Percentiles rank a stretch among this genome's conserved stretches.
Conservation (phyloP, 2,329 filamentous ascomycete genomes). For the Berkeleyomyces basicola region DNA sequence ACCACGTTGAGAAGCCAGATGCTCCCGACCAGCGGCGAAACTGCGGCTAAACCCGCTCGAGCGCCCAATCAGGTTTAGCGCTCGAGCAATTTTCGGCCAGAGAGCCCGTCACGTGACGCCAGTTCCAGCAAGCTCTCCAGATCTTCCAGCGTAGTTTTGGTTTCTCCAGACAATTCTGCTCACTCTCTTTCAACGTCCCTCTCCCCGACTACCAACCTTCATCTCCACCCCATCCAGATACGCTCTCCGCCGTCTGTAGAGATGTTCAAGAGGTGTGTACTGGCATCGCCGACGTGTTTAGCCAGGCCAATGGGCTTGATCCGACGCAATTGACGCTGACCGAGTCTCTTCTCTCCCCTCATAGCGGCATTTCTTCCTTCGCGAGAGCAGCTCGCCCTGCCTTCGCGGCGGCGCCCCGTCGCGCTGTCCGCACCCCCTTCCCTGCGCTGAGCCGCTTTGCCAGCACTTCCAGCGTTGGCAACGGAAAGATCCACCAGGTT, state of each 20-base stretch:
- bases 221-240: constrained; percentile 41
- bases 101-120: constrained; percentile 14
- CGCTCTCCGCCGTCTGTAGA: constrained; percentile 53
- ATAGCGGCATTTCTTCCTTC: constrained; percentile 50
- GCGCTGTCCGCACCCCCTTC: constrained; percentile 38
- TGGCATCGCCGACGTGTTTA: constrained; percentile 19
- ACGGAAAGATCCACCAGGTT: constrained; percentile 56
- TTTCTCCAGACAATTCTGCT: constrained; percentile 30
- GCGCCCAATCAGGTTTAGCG: constrained; percentile 15
- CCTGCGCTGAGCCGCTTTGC: constrained; percentile 41
- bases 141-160: constrained; percentile 14
- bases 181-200: constrained; percentile 29
- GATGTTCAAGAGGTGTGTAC: constrained; percentile 70
- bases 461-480: constrained; percentile 39
- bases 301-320: constrained; percentile 22
- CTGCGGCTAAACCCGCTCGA: constrained; percentile 13
- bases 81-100: constrained; percentile 15
- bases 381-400: constrained; percentile 45
- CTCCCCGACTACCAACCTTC: constrained; percentile 29
- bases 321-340: constrained; percentile 23
- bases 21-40: constrained; percentile 15
- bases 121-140: constrained; percentile 13
- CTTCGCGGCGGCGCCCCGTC: constrained; percentile 39
- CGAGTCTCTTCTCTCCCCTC: constrained; percentile 20
- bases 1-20: constrained; percentile 3